Evolutionary conservation across 352 stramenopile genomes (phyloP).

Genomic region (Blastocystis sp.): DNA sequence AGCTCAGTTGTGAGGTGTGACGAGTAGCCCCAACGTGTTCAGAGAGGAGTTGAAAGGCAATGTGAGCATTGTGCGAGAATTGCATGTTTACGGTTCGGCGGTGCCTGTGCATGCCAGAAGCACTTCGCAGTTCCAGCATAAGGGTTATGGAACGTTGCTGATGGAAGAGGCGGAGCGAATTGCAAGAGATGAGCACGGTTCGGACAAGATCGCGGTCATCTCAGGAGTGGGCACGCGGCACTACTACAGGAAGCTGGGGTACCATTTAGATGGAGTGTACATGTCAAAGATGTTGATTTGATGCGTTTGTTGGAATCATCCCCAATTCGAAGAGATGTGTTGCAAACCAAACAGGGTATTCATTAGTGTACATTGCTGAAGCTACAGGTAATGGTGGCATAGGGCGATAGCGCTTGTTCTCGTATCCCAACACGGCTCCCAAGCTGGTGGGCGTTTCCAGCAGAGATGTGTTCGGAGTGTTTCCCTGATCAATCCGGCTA

Average conservation of each 20-base stretch:
- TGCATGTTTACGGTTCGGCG: slow-evolving; percentile 95
- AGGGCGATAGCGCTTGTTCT: slow-evolving; percentile 23
- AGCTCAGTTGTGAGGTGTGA: slow-evolving; percentile 76
- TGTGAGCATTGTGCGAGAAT: slow-evolving; percentile 84
- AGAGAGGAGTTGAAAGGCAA: slow-evolving; percentile 82
- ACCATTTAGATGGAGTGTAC: slow-evolving; percentile 92
- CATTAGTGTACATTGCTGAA: not conserved
- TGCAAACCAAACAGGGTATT: slow-evolving; percentile 6
- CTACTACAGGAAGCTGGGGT: slow-evolving; percentile 96
- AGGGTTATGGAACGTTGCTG: slow-evolving; percentile 91
- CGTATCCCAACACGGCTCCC: slow-evolving; percentile 17
- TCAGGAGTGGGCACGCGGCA: slow-evolving; percentile 91
- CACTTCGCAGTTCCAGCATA: slow-evolving; percentile 94
- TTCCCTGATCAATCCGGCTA: not conserved
- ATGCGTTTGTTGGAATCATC: slow-evolving; percentile 30
- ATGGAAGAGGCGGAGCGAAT: slow-evolving; percentile 97
- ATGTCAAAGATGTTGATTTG: slow-evolving; percentile 86
- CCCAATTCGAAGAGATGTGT: not conserved
- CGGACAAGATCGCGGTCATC: slow-evolving; percentile 93
- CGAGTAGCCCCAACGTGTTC: slow-evolving; percentile 81
- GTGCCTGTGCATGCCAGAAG: slow-evolving; percentile 90
- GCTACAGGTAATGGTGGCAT: slow-evolving; percentile 2
- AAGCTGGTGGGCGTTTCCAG: slow-evolving; percentile 62
- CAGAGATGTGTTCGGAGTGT: slow-evolving; percentile 13
- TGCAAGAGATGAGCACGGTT: slow-evolving; percentile 90